Evolutionary conservation across 2,329 filamentous ascomycete species (phyloP), one percentile per base, ranked within the genome.

Genomic region (Capronia americana): DNA sequence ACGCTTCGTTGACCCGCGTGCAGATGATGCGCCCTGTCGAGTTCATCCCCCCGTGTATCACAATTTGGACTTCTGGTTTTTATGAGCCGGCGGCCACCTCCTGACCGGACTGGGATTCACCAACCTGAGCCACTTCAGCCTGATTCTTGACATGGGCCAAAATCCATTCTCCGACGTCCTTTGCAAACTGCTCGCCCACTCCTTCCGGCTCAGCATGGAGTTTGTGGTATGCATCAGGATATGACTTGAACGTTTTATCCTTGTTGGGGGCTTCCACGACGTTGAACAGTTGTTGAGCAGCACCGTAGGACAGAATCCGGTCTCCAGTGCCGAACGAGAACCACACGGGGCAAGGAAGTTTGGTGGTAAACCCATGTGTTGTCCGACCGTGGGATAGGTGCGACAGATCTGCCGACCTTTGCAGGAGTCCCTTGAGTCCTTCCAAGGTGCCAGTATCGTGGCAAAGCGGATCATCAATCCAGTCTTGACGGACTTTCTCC

Each of bases 401-500:
- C 2, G 86, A 79, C 67, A 96, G 79, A 61, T 82, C 83, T 4
- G 79, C 79, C 1, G 89, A 89, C 28, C 93, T 86, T 76, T 96
- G 92, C 70, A 97, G 80, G 85, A 97, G 84, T 0, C 87, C 89
- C 0, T 90, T 85, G 38, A 97, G 77, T 0, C 91, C 91, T 77
- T 93, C 89, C n/a, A 96, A 83, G 6, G 93, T 97, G 41, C 92
- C 93, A 1, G 88, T 94, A 77, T 94, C 85, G 79, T 97, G 93
- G 77, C 89, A 88, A 60, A 97, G 82, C 57, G 83, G 75, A 77
- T 97, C 93, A 32, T 86, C 84, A 2, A 81, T 79, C 70, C 91
- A 85, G 28, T 82, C 84, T 73, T 86, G 81, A 61, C 86, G 83
- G 2, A 92, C 86, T 24, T 80, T 86, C 26, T 85, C 81, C 77